Evolutionary conservation across 352 stramenopile species (phyloP).

Genomic region (Globisporangium irregulare): DNA sequence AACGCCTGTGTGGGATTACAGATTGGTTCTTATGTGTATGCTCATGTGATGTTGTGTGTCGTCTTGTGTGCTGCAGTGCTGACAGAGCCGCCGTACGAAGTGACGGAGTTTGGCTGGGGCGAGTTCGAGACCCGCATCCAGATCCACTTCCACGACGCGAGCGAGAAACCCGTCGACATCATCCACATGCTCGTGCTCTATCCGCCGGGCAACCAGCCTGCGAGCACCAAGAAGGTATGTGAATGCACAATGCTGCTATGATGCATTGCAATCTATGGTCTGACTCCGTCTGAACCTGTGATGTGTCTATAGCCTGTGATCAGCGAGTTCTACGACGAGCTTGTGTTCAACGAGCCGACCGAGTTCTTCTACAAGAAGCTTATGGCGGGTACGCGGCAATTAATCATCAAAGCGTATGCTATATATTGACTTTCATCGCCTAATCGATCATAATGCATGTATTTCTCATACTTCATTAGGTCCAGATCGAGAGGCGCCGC

Average conservation of each 20-base stretch:
- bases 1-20: background rate
- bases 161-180: conserved; percentile 90
- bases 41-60: background rate
- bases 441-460: background rate
- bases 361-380: conserved; percentile 95
- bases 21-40: background rate
- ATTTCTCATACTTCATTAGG: conserved; percentile 19
- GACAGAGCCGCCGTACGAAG: conserved; percentile 94
- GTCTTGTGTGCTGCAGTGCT: conserved; percentile 57
- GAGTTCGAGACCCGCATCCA: conserved; percentile 97
- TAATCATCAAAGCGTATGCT: background rate
- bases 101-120: conserved; percentile 96
- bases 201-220: conserved; percentile 76
- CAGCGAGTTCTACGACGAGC: conserved; percentile 96
- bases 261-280: conserved; percentile 1
- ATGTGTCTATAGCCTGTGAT: conserved; percentile 83
- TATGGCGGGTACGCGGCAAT: conserved; percentile 37
- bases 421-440: background rate
- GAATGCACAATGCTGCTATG: background rate
- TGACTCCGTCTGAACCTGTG: background rate
- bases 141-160: conserved; percentile 95
- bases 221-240: conserved; percentile 87
- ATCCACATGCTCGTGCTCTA: conserved; percentile 88
- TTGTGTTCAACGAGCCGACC: conserved; percentile 97
- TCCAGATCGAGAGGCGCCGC: conserved; percentile 60